Conservation (phyloP, 352 stramenopile species). For the Phytophthora podocarpi region DNA sequence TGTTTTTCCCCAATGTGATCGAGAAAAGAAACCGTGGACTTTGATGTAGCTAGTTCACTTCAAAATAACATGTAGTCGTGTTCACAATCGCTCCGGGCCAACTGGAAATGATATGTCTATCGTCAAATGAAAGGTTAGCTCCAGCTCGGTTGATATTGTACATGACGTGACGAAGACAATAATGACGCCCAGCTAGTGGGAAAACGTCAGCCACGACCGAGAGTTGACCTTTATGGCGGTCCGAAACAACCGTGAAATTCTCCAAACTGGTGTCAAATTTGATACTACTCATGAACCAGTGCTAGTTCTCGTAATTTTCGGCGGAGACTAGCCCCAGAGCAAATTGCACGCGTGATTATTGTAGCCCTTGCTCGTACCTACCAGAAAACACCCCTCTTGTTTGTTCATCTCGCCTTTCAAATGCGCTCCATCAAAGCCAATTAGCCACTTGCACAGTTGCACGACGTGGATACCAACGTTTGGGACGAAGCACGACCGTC, state of each 20-base stretch:
- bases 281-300: conserved; percentile 32
- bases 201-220: not conserved
- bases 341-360: conserved; percentile 31
- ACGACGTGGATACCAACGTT: not conserved
- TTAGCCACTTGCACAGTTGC: not conserved
- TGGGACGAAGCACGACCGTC: conserved; percentile 4
- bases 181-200: not conserved
- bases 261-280: not conserved
- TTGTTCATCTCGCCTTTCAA: conserved; percentile 37
- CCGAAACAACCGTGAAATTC: too few species aligned
- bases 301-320: conserved; percentile 33
- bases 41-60: too few species aligned
- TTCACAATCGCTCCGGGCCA: conserved; percentile 7
- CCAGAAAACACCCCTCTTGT: conserved; percentile 14
- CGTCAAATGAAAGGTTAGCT: not conserved
- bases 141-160: not conserved
- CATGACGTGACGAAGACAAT: conserved; percentile 14
- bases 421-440: conserved; percentile 25
- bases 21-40: too few species aligned
- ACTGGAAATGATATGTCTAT: not conserved
- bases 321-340: conserved; percentile 14
- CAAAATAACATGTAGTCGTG: too few species aligned
- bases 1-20: too few species aligned
- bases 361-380: conserved; percentile 24
- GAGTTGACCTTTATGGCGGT: not conserved